phyloP scores from a whole-genome alignment of 352 stramenopile species.

The Achlya hypogyna region DNA sequence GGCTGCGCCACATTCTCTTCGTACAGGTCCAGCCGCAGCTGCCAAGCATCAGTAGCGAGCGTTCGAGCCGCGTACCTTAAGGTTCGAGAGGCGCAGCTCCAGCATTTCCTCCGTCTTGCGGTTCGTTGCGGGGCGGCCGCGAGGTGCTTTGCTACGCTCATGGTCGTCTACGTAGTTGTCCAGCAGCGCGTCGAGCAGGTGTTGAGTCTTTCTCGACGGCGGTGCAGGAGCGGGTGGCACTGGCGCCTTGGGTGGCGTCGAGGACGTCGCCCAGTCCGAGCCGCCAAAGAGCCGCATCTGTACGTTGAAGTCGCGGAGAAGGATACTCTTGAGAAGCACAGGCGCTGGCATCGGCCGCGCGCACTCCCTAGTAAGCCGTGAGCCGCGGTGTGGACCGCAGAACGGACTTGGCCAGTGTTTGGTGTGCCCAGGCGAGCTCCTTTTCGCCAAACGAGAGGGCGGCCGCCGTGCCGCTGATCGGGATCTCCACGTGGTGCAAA shows the following conservation, averaged over 20 bases:
- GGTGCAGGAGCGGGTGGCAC: not conserved
- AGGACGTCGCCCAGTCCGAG: slow-evolving; percentile 42
- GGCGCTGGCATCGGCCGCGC: slow-evolving; percentile 25
- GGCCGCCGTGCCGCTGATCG: slow-evolving; percentile 65
- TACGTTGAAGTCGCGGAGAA: slow-evolving; percentile 81
- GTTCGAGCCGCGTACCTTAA: slow-evolving; percentile 23
- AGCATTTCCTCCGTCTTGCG: slow-evolving; percentile 87
- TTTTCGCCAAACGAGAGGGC: slow-evolving; percentile 82
- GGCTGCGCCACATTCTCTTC: slow-evolving; percentile 65
- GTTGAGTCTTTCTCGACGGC: slow-evolving; percentile 28
- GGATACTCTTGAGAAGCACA: slow-evolving; percentile 66
- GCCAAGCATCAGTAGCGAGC: slow-evolving; percentile 8
- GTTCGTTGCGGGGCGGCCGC: not conserved
- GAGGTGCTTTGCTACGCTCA: slow-evolving; percentile 1
- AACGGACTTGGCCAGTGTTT: slow-evolving; percentile 60
- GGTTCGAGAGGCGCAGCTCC: slow-evolving; percentile 64
- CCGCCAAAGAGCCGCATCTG: slow-evolving; percentile 84
- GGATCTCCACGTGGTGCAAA: slow-evolving; percentile 80
- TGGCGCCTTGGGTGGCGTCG: not conserved
- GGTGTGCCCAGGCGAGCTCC: slow-evolving; percentile 63
- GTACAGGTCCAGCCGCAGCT: slow-evolving; percentile 78
- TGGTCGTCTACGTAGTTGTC: slow-evolving; percentile 61
- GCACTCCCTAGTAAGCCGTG: slow-evolving; percentile 12
- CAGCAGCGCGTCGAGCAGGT: slow-evolving; percentile 65
- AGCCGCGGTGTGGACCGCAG: slow-evolving; percentile 33